phyloP scores from a whole-genome alignment of 768 basidiomycete species.

The Amanita phalloides region DNA sequence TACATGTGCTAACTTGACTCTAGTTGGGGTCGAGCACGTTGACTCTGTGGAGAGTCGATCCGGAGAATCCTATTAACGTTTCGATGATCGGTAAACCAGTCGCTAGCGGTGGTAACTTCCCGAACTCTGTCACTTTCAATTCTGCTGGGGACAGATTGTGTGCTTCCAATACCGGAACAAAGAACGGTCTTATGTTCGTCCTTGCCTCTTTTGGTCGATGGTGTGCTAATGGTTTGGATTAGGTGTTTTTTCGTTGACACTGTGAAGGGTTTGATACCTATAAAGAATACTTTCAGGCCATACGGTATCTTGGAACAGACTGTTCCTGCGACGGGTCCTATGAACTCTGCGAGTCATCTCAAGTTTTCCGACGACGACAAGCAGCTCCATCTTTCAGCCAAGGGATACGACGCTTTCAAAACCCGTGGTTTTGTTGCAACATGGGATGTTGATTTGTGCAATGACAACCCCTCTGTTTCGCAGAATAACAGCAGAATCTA shows the following conservation, averaged over 20 bases:
- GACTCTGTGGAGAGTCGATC: constrained; percentile 7
- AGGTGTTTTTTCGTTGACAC: constrained; percentile 37
- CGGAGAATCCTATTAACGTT: constrained; percentile 1
- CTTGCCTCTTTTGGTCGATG: not conserved
- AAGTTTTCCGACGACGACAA: constrained; percentile 34
- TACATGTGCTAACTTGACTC: not conserved
- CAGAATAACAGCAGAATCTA: constrained; percentile 24
- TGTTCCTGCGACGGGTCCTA: constrained; percentile 37
- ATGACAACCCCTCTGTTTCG: constrained; percentile 32
- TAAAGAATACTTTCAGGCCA: constrained; percentile 29
- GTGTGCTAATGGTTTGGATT: not conserved
- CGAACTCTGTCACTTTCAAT: constrained; percentile 20
- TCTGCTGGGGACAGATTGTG: constrained; percentile 22
- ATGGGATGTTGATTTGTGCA: constrained; percentile 31
- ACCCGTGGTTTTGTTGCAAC: constrained; percentile 39
- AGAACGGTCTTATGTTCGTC: constrained; percentile 30
- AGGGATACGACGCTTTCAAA: constrained; percentile 28
- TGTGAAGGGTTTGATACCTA: constrained; percentile 25
- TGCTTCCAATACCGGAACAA: constrained; percentile 30
- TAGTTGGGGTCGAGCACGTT: constrained; percentile 39
- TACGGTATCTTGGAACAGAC: constrained; percentile 35
- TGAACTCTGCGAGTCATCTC: constrained; percentile 32
- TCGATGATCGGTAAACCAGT: not conserved
- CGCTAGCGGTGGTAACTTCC: constrained; percentile 3
- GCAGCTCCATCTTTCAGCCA: constrained; percentile 36